Evolutionary conservation across 768 basidiomycete species (phyloP), one percentile per base, ranked within the genome.

Genomic region (Leucocoprinus sp.): DNA sequence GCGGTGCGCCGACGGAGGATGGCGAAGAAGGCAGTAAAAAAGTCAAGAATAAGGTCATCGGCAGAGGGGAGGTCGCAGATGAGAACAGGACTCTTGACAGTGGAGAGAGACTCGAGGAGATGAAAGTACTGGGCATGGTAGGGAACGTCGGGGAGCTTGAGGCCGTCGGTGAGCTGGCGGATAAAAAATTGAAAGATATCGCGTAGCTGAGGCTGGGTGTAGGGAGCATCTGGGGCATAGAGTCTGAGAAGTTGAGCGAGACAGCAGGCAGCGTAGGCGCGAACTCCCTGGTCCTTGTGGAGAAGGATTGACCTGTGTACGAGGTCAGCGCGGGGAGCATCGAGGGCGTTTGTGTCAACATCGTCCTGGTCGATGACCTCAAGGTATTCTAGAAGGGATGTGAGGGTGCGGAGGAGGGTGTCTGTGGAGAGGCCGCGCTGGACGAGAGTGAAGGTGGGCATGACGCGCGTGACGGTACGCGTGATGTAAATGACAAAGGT

Each of bases 111-210:
- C 56, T 98, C 92, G 22, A 98, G 75, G n/a, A 97, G 75, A 57
- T 93, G 91, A 55, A 84, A 95, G 64, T 96, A 98, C 63, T 97
- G 84, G 46, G 82, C 79, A 60, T 91, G 95, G 57, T 93, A 95
- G 0, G 89, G 76, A 0, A 83, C 74, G 45, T 93, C 88, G 0
- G 80, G 67, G 29, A 82, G 78, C 52, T 82, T 84, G 56, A 92
- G 78, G 1, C 82, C 83, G 1, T 70, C 71, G 2, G 73, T 67
- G 46, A 99, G 80, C 61, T 96, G 95, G 27, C 80, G 71, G 60
- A 92, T 82, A 75, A 98, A 90, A 72, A 99, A 98, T 55, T 92
- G 81, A 64, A 99, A 99, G 60, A 98, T 93, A 63, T 96, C 92
- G 69, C 88, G 75, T 27, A 98, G 78, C 61, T 97, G 89, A 38